A percentile compares a stretch with the other conserved stretches of the same genome.
phyloP scores from a whole-genome alignment of 73 alveolate genomes.

The Effrenium voratum region DNA sequence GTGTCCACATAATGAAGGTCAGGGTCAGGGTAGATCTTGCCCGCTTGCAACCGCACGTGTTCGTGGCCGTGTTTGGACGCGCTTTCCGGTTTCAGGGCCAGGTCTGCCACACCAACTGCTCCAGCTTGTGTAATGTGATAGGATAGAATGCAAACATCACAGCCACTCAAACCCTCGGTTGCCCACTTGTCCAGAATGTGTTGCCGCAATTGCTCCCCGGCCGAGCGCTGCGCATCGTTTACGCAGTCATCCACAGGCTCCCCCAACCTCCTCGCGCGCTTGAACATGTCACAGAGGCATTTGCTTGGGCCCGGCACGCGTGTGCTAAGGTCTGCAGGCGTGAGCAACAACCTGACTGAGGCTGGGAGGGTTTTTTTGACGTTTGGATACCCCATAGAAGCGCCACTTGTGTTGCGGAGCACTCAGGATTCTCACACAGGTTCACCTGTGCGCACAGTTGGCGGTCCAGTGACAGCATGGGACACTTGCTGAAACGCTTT shows the following conservation, averaged over 20 bases:
- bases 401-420: background rate
- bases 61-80: constrained; percentile 28
- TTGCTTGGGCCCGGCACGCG: too few species aligned
- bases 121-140: background rate
- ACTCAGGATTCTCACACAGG: background rate
- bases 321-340: background rate
- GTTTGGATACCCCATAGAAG: background rate
- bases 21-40: constrained; percentile 23
- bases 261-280: background rate
- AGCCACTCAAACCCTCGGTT: background rate
- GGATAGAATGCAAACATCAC: background rate
- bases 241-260: background rate
- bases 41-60: constrained; percentile 22
- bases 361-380: background rate
- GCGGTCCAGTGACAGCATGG: background rate
- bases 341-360: background rate
- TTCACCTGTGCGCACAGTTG: background rate
- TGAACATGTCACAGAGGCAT: background rate
- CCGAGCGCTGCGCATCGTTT: background rate
- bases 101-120: constrained; percentile 44
- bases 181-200: background rate
- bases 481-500: background rate
- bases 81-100: background rate
- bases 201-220: background rate
- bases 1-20: background rate